Percentiles rank a stretch among this genome's conserved stretches.
These are phyloP conservation scores for Microbotryomycetes sp. DNA, from an alignment of 1,284 basidiomycete species.

Conservation along the genomic window DNA sequence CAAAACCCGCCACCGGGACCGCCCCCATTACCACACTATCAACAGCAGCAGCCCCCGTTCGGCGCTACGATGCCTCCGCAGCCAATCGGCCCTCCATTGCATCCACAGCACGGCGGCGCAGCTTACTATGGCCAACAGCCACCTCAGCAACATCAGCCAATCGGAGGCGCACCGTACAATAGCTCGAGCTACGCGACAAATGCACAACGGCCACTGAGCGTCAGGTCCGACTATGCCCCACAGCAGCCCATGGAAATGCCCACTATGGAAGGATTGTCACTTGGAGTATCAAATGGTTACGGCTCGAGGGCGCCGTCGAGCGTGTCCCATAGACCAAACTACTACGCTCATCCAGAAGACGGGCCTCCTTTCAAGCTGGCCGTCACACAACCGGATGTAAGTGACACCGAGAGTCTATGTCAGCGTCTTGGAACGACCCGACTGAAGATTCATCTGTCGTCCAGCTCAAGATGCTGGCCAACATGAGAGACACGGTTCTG, in stretches of 20 bases:
- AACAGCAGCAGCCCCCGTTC: constrained; percentile 7
- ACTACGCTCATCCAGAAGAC: constrained; percentile 23
- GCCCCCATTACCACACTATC: not conserved
- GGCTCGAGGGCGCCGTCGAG: not conserved
- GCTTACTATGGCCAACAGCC: not conserved
- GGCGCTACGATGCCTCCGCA: constrained; percentile 2
- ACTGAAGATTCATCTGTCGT: too few relatives aligned
- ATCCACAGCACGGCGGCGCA: constrained; percentile 1
- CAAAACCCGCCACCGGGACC: not conserved
- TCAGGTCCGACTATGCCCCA: too few relatives aligned
- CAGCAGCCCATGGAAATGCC: not conserved
- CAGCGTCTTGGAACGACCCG: not conserved
- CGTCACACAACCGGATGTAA: constrained; percentile 24
- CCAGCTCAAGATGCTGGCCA: constrained; percentile 23
- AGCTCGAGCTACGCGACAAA: not conserved
- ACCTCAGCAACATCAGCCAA: not conserved
- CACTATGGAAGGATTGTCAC: not conserved
- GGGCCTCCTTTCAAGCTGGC: constrained; percentile 28
- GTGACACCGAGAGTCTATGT: not conserved
- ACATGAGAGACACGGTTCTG: constrained; percentile 23
- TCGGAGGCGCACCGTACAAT: not conserved
- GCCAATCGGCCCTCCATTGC: not conserved
- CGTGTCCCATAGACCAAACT: constrained; percentile 7
- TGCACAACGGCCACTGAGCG: too few relatives aligned
- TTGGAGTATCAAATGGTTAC: not conserved